Percentiles rank a stretch among this genome's conserved stretches.
Evolutionary conservation across 495 filamentous ascomycete genomes (phyloP).

Genomic region (Copromyces sp.): DNA sequence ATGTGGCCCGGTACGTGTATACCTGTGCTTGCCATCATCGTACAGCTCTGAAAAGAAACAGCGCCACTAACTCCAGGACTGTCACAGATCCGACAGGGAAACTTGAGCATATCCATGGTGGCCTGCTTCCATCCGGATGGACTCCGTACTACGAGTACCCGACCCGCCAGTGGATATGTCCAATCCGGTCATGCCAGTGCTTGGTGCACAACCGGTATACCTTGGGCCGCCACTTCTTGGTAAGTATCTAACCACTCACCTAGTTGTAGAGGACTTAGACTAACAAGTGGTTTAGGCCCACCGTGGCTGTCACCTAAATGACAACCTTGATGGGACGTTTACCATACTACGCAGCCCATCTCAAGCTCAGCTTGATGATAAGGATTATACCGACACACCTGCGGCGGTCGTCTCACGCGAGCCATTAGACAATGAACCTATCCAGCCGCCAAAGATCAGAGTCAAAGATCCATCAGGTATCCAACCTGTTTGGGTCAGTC

Average conservation of each 20-base stretch:
- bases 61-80: neutral
- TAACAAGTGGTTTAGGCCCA: neutral
- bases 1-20: slow-evolving; percentile 19
- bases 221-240: neutral
- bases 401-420: neutral
- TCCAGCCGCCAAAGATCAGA: neutral
- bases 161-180: neutral
- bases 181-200: slow-evolving; percentile 1
- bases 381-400: neutral
- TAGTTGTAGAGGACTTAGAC: neutral
- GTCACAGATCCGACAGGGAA: slow-evolving; percentile 3
- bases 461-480: neutral
- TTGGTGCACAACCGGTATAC: neutral
- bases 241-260: neutral
- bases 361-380: neutral
- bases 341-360: neutral
- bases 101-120: slow-evolving; percentile 3
- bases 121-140: slow-evolving; percentile 15
- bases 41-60: neutral
- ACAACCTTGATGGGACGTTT: neutral
- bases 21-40: neutral
- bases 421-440: neutral
- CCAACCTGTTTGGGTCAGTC: neutral
- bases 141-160: neutral
- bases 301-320: neutral